Base-by-base conservation (phyloP, 2,329 filamentous ascomycete genomes). In the Zymoseptoria ardabiliae region DNA sequence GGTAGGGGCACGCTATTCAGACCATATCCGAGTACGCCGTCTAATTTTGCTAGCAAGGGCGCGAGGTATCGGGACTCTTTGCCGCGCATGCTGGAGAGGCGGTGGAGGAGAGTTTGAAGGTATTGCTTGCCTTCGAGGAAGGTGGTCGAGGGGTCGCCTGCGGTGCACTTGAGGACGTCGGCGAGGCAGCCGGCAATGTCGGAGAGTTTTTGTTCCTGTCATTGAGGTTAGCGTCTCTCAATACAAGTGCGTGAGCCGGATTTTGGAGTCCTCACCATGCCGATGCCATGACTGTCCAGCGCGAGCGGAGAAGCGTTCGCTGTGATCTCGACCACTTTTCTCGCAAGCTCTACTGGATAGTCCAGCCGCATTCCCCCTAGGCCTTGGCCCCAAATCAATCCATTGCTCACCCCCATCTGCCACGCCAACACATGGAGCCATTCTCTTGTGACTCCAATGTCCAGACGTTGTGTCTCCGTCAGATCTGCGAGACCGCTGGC, bases 381-480 rank as follows among this genome's bases (percentile, higher is more conserved):
- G 2, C 70, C 70, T 58, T 69, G 66, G n/a, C 68, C 66, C 70
- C 71, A 72, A 6, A 73, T 71, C 51, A 73, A 56, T 3, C 71
- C 71, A 48, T 73, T 73, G 50, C 67, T 70, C 19, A 73, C 71
- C 10, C 71, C 71, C 68, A 73, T 72, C 56, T 73, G 71, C 71
- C 71, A 73, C 7, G 71, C 70, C n/a, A 73, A 57, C 5, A 73
- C 68, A 54, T 73, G 71, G 8, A 73, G 56, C 71, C 71, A 73
- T 53, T 73, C 70, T 53, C 71, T 57, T 8, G 71, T 72, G 3
- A 73, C 63, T 50, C 62, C 62, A 20, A 73, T 73, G 56, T 73
- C 71, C 19, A 73, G 60, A 20, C 69, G 68, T 55, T 73, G 70
- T n/a, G 70, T 73, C 55, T 73, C 71, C 8, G 65, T 70, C 7